Evolutionary conservation across 1,284 basidiomycete genomes (phyloP), one percentile per base, ranked within the genome.

Genomic region (Xanthoconium separans): DNA sequence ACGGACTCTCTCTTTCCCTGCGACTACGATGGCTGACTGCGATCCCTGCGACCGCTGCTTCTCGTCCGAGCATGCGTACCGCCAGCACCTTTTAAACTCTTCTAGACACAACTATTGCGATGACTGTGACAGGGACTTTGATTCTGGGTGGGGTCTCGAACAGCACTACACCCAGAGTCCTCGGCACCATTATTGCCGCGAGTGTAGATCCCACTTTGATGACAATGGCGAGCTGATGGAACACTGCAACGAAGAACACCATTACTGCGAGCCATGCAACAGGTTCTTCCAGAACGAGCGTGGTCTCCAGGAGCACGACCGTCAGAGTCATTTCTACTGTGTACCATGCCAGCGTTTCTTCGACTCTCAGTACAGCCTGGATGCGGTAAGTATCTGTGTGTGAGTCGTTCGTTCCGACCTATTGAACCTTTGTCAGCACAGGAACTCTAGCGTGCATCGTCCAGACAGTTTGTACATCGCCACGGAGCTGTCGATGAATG

Each of bases 251-350:
- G 30, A 64, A 0, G 47, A 51, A 0, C 81, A 84, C 62, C 16
- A 60, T 42, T 78, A 72, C 50, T 84, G 82, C 57, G 15, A 24
- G 0, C 1, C 20, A 1, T 84, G 82, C 59, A 46, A 66, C 20
- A 63, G 45, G 50, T 65, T 78, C 50, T 82, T 81, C 64, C 53
- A 24, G 47, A 73, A 61, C 30, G 68, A 64, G 0, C 3, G 43
- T 6, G 78, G 74, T 2, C 63, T 81, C 27, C 61, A 73, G 18
- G 73, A 80, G 55, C 83, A 85, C 60, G 73, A 75, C 53, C 68
- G 75, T 9, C 75, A 80, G 61, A 70, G 62, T 20, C 83, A 85
- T 39, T 51, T 65, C 48, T 83, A 80, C 58, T 86, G 84, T 53
- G 47, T 18, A 3, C 24, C 61, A 0, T 85, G 83, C 64, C 61